Percentiles rank a stretch among this genome's conserved stretches.
Evolutionary conservation across 148 eudicot genomes (phyloP).

Genomic region (Spergularia marina): DNA sequence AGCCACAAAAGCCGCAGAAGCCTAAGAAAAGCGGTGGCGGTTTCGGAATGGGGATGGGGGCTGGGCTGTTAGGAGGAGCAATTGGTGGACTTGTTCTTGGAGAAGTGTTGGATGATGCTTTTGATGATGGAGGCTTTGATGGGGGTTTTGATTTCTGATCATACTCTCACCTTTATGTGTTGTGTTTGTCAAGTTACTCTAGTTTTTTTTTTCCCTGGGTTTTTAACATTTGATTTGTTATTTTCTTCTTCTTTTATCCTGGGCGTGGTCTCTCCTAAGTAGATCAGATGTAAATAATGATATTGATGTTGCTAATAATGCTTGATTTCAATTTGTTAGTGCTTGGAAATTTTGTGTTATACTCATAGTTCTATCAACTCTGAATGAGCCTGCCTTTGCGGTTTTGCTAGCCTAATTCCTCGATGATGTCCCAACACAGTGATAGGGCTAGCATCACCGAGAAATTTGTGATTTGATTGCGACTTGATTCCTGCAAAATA

Average conservation of each 20-base stretch:
- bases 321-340: too few relatives aligned
- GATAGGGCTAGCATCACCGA: too few relatives aligned
- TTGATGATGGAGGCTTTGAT: conserved; percentile 23
- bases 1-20: conserved; percentile 39
- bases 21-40: conserved; percentile 28
- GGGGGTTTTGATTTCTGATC: conserved; percentile 30
- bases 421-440: too few relatives aligned
- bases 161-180: background rate
- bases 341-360: too few relatives aligned
- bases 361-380: too few relatives aligned
- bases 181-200: background rate
- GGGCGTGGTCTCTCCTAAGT: too few relatives aligned
- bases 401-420: too few relatives aligned
- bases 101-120: conserved; percentile 39
- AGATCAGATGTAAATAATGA: background rate
- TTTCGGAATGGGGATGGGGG: conserved; percentile 45
- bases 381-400: too few relatives aligned
- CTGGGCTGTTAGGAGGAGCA: conserved; percentile 50
- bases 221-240: background rate
- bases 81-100: conserved; percentile 48
- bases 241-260: background rate
- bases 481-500: too few relatives aligned
- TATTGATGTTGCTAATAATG: too few relatives aligned
- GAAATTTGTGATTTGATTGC: too few relatives aligned
- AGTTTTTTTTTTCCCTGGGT: background rate